Conservation (phyloP, 2,329 filamentous ascomycete genomes). For the Aspergillus intermedius region DNA sequence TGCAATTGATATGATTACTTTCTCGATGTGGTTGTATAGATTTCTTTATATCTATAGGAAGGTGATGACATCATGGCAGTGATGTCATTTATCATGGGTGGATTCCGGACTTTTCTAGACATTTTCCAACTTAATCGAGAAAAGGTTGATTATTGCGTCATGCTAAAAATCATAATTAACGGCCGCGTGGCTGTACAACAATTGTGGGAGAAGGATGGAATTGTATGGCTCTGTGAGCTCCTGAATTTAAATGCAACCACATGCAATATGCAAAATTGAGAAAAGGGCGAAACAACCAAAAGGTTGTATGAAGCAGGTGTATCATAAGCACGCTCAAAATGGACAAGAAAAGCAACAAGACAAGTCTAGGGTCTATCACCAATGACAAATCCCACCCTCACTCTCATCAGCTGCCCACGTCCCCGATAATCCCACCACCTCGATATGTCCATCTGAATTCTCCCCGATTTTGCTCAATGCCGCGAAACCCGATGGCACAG, state of each 20-base stretch:
- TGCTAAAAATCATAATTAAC: not conserved
- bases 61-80: not conserved
- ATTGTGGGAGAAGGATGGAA: no score
- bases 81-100: not conserved
- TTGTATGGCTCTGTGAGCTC: no score
- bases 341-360: not conserved
- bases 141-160: not conserved
- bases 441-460: conserved; percentile 48
- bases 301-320: not conserved
- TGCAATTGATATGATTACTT: not conserved
- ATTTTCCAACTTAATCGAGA: not conserved
- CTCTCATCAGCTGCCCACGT: conserved; percentile 85
- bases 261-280: no score
- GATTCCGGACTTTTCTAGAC: no score
- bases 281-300: no score
- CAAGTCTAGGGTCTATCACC: conserved; percentile 27
- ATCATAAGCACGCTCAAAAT: not conserved
- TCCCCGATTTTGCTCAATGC: conserved; percentile 49
- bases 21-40: not conserved
- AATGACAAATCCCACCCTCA: conserved; percentile 56
- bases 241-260: no score
- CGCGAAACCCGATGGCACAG: conserved; percentile 30
- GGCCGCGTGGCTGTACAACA: no score
- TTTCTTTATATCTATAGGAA: not conserved
- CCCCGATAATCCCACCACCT: conserved; percentile 67